Base-by-base conservation (phyloP, 164 flowering plant genomes). In the Litsea cubeba region DNA sequence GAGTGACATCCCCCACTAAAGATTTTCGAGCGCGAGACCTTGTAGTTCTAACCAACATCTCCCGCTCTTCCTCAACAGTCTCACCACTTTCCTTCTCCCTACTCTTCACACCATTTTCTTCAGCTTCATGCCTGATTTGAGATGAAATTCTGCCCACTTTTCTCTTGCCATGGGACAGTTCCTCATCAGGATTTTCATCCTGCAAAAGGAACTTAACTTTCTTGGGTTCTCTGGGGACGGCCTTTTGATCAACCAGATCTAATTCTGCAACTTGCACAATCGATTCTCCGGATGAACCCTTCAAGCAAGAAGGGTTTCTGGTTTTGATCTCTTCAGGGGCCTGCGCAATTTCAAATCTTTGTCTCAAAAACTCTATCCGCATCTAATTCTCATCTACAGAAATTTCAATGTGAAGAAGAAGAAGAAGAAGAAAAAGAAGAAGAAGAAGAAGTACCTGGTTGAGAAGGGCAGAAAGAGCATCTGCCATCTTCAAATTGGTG, bases 401-500 rank as follows among this genome's bases (percentile, higher is more conserved):
- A 17, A 17, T 0, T 18, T 14, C 62, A n/a, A 58, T 54, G 46
- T 40, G 46, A 7, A 40, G 8, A 40, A 40, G 46, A 8, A 40
- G 46, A 30, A 51, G 20, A 54, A 17, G n/a, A 14, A 54, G 6
- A 54, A 54, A n/a, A 30, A 51, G 4, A 54, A 17, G 60, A 14
- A 54, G 6, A 54, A 54, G 60, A 54, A 54, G n/a, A 54, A 54
- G 58, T 15, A 54, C 60, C 60, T 54, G 17, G n/a, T 87, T 83
- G 25, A 84, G 50, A 68, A 85, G 69, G 18, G 81, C 73, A 50
- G 78, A 2, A 25, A 91, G 89, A 63, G 74, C 71, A 8, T 86
- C 72, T 0, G 83, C 90, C 95, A 91, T 87, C 68, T 87, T 86
- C 5, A 71, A 62, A 67, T 89, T 91, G 46, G 81, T 81, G n/a